Base-by-base conservation (phyloP, 805 yeast genomes). In the Kluyveromyces dobzhanskii region DNA sequence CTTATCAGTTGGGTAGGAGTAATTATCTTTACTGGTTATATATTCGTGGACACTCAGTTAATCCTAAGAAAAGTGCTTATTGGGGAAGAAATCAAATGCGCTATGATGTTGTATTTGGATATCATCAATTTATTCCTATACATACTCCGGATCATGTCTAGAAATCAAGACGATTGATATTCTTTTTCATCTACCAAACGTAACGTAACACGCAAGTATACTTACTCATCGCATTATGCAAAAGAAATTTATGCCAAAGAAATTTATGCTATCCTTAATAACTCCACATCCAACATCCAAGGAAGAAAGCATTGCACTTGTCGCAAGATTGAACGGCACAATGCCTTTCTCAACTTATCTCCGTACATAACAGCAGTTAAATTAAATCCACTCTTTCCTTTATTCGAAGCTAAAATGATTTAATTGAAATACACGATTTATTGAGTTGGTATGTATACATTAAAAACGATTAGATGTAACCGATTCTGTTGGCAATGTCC, bases 401-500 rank as follows among this genome's bases (percentile, higher is more conserved):
- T 27, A 27, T 13, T n/a, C 11, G 30, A 27, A 27, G 11, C 30
- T 27, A 27, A 30, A 34, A 34, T 34, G 37, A 34, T 26, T 34
- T 34, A 26, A 34, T 25, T 34, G 29, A 26, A 26, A 34, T 32
- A 34, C 37, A 34, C 37, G 37, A 30, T 34, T 34, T 34, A 34
- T 34, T 34, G 30, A 34, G 30, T 25, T 34, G 37, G 9, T 34
- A 34, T 34, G 37, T 43, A 43, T 43, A 43, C 43, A 43, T 39
- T 42, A 38, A 43, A 39, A 37, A 37, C 44, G 54, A 61, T 84
- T 78, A 90, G 72, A 90, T 82, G 94, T 87, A 88, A 76, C 98
- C 98, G 68, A 90, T 92, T 77, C 92, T 86, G 95, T 88, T 88
- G 70, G 98, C 98, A 71, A 92, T 87, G 71, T 92, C 98, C 69